Percentiles rank a stretch among this genome's conserved stretches.
Conservation (phyloP, 805 yeast genomes). For the Barnettozyma botsteinii region DNA sequence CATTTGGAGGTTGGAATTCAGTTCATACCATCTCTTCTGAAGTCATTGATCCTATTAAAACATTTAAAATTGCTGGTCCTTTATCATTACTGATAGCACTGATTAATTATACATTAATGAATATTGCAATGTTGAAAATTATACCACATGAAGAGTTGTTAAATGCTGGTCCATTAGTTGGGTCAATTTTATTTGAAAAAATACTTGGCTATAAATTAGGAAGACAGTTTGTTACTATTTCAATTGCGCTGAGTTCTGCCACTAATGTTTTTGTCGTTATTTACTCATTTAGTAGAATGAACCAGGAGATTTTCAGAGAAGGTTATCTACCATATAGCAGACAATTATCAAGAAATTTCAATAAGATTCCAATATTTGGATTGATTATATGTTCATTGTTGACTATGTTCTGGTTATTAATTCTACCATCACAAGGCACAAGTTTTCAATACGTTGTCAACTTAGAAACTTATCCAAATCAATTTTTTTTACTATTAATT, state of each 20-base stretch:
- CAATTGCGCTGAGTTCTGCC: constrained; percentile 56
- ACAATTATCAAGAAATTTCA: constrained; percentile 50
- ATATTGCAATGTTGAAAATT: constrained; percentile 50
- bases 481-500: constrained; percentile 43
- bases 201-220: constrained; percentile 50
- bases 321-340: constrained; percentile 52
- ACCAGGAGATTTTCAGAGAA: constrained; percentile 60
- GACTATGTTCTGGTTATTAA: constrained; percentile 29
- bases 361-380: constrained; percentile 51
- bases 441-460: constrained; percentile 38
- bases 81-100: constrained; percentile 42
- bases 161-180: constrained; percentile 51
- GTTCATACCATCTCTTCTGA: constrained; percentile 60
- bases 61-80: constrained; percentile 59
- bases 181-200: constrained; percentile 51
- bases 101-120: constrained; percentile 44
- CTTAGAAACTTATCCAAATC: constrained; percentile 42
- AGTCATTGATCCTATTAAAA: constrained; percentile 50
- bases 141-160: constrained; percentile 49
- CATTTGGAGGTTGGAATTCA: constrained; percentile 58
- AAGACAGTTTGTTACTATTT: constrained; percentile 45
- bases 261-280: constrained; percentile 59
- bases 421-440: constrained; percentile 31
- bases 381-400: constrained; percentile 31
- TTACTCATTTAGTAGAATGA: constrained; percentile 54